Evolutionary conservation across 2,329 filamentous ascomycete genomes (phyloP).

Genomic region (Fusarium sp.): DNA sequence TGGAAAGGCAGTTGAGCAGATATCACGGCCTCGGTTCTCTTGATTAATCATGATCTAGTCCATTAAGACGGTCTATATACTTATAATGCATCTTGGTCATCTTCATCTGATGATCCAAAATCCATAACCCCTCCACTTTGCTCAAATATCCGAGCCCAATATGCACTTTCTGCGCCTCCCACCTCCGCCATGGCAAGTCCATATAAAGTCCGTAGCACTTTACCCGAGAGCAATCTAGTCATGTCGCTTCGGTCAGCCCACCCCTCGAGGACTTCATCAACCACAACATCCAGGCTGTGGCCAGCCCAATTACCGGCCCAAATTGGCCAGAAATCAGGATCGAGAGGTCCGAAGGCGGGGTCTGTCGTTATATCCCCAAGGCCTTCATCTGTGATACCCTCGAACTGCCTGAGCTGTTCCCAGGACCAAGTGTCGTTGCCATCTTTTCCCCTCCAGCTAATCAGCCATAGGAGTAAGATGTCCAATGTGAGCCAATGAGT

Average conservation of each 20-base stretch:
- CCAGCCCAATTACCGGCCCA: constrained; percentile 16
- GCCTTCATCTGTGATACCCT: too few relatives aligned
- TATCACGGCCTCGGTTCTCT: too few relatives aligned
- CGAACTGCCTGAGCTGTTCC: too few relatives aligned
- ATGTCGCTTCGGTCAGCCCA: constrained; percentile 14
- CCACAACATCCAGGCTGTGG: constrained; percentile 12
- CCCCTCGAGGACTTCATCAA: background rate
- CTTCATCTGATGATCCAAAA: background rate
- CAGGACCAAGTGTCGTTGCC: too few relatives aligned
- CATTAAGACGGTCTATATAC: background rate
- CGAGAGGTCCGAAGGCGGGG: too few relatives aligned
- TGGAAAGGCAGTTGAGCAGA: too few relatives aligned
- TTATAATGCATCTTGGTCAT: background rate
- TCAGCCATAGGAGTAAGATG: too few relatives aligned
- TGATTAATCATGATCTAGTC: too few relatives aligned
- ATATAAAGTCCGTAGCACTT: constrained; percentile 9
- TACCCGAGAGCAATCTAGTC: background rate
- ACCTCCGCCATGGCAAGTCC: background rate
- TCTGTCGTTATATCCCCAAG: too few relatives aligned
- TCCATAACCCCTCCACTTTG: background rate
- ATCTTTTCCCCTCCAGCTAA: too few relatives aligned
- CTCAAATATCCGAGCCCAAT: background rate
- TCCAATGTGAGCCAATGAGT: too few relatives aligned
- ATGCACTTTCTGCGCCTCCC: background rate
- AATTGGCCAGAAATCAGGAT: constrained; percentile 1